Evolutionary conservation across 1,284 basidiomycete genomes (phyloP).

Genomic region (Boletus mariae): DNA sequence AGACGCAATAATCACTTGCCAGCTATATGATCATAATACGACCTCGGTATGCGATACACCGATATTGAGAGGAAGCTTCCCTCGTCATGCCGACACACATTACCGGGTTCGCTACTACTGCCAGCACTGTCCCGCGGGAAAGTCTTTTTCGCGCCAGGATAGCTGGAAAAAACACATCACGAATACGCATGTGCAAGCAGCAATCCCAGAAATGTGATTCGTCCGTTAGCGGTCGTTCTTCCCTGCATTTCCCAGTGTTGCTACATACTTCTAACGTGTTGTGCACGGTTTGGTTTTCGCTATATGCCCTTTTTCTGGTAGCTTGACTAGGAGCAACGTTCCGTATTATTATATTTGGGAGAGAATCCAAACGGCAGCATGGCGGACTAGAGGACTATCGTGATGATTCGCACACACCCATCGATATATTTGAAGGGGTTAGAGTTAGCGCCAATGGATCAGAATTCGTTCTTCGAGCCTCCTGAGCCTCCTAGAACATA

Average conservation of each 20-base stretch:
- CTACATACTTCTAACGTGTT: not conserved
- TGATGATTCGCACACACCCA: too few species aligned
- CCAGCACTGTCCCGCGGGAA: constrained; percentile 7
- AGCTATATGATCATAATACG: constrained; percentile 7
- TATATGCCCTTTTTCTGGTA: not conserved
- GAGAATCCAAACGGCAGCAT: not conserved
- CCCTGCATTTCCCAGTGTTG: not conserved
- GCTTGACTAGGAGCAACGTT: not conserved
- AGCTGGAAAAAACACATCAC: constrained; percentile 15
- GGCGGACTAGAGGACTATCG: too few species aligned
- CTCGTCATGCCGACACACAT: constrained; percentile 23
- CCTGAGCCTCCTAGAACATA: too few species aligned
- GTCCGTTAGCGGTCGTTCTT: not conserved
- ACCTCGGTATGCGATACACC: constrained; percentile 4
- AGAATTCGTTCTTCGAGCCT: too few species aligned
- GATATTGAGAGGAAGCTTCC: constrained; percentile 13
- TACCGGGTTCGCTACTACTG: constrained; percentile 16
- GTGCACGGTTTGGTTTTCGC: not conserved
- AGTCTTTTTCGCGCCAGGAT: constrained; percentile 24
- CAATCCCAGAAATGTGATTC: not conserved
- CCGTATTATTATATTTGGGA: not conserved
- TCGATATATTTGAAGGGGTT: too few species aligned
- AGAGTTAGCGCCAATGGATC: too few species aligned
- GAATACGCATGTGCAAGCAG: constrained; percentile 4
- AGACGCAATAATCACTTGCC: constrained; percentile 3